Percentiles rank a stretch among this genome's conserved stretches.
These are phyloP conservation scores for Emericellopsis atlantica DNA, from an alignment of 2,329 filamentous ascomycete genomes.

Conservation along the genomic window DNA sequence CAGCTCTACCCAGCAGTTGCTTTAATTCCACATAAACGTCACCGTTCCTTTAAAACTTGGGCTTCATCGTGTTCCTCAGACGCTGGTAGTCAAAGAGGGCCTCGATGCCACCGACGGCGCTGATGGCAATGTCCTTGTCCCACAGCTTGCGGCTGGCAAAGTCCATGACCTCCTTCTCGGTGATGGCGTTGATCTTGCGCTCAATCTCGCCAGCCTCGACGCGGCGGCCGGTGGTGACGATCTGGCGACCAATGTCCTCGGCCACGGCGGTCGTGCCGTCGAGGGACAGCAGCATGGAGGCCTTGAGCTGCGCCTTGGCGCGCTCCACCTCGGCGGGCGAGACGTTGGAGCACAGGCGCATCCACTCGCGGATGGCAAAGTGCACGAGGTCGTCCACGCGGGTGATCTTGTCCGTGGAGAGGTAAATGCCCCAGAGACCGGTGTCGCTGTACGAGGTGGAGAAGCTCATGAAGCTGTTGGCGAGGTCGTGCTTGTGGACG, in stretches of 20 bases:
- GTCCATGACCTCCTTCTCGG: conserved; percentile 92
- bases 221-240: conserved; percentile 90
- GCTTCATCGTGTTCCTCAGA: conserved; percentile 75
- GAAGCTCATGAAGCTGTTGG: conserved; percentile 99
- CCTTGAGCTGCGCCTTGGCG: conserved; percentile 98
- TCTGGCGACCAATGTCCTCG: conserved; percentile 96
- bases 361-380: conserved; percentile 98
- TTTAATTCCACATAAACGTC: background rate
- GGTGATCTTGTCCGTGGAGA: conserved; percentile 81
- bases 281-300: conserved; percentile 89
- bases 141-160: conserved; percentile 92
- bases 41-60: conserved; percentile 44
- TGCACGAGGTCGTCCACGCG: conserved; percentile 90
- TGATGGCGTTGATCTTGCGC: conserved; percentile 76
- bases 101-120: conserved; percentile 87
- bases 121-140: conserved; percentile 94
- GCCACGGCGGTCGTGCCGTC: conserved; percentile 95
- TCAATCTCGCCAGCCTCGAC: conserved; percentile 91
- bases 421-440: conserved; percentile 99
- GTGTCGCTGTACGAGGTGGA: conserved; percentile 99
- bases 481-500: conserved; percentile 86
- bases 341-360: conserved; percentile 82
- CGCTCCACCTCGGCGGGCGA: conserved; percentile 87
- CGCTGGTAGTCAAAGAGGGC: conserved; percentile 68
- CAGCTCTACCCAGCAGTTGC: conserved; percentile 12